Evolutionary conservation across 352 stramenopile species (phyloP).

Genomic region (Blastocystis sp.): DNA sequence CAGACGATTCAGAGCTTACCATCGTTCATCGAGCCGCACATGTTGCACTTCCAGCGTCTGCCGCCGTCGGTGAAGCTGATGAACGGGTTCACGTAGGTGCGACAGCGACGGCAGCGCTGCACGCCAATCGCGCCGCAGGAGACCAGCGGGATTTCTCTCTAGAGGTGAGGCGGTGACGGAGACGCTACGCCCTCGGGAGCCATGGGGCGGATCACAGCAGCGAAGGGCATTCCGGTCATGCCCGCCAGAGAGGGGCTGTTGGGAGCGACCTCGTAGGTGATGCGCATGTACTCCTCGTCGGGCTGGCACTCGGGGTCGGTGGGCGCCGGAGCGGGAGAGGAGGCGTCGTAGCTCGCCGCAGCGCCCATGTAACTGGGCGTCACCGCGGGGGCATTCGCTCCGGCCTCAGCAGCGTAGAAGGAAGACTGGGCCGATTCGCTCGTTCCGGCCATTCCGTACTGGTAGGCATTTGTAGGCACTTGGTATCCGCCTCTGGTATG

Average conservation of each 20-base stretch:
- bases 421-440: not conserved
- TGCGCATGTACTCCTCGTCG: constrained; percentile 57
- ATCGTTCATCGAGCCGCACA: constrained; percentile 83
- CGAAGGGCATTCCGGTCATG: constrained; percentile 51
- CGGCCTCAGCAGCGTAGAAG: constrained; percentile 13
- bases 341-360: not conserved
- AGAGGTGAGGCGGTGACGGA: not conserved
- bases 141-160: constrained; percentile 72
- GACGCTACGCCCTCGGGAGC: constrained; percentile 6
- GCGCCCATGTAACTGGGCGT: constrained; percentile 13
- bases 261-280: constrained; percentile 50
- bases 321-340: not conserved
- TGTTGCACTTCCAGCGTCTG: constrained; percentile 82
- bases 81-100: constrained; percentile 89
- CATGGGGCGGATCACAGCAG: constrained; percentile 54
- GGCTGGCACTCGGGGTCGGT: constrained; percentile 13
- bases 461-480: constrained; percentile 54
- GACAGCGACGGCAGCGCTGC: constrained; percentile 82
- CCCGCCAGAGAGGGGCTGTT: constrained; percentile 53
- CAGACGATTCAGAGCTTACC: not conserved
- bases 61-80: constrained; percentile 83
- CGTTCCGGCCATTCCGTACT: not conserved
- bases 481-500: constrained; percentile 40
- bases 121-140: constrained; percentile 75
- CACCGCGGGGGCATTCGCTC: not conserved